Conservation (phyloP, 192 early-diverging fungal species). For the Gaertneriomyces sp. region DNA sequence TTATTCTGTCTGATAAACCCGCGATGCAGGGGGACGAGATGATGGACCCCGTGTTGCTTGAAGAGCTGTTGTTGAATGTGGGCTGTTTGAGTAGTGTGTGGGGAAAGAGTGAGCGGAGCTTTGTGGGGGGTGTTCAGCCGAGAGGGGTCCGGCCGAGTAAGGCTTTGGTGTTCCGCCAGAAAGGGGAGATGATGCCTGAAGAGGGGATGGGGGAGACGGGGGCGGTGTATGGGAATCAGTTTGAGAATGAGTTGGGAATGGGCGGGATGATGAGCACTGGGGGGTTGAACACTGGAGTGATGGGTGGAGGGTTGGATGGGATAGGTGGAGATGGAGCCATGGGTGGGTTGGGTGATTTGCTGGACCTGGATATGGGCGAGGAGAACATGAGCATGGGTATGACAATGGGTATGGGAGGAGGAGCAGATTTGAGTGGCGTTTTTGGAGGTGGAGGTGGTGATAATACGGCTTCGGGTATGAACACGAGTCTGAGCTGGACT, state of each 20-base stretch:
- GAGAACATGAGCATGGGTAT: background rate
- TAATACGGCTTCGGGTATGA: too few relatives aligned
- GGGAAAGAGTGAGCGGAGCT: constrained; percentile 83
- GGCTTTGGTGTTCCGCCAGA: constrained; percentile 13
- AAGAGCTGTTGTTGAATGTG: constrained; percentile 84
- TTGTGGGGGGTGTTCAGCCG: constrained; percentile 61
- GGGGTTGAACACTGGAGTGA: too few relatives aligned
- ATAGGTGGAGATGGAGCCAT: constrained; percentile 9
- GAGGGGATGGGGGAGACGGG: too few relatives aligned
- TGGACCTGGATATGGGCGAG: constrained; percentile 67
- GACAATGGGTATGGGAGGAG: constrained; percentile 6
- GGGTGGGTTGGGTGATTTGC: constrained; percentile 56
- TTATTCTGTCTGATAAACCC: constrained; percentile 91
- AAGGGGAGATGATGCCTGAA: constrained; percentile 16
- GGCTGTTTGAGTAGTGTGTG: constrained; percentile 86
- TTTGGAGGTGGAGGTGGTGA: constrained; percentile 10
- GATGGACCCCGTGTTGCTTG: constrained; percentile 75
- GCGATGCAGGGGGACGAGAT: constrained; percentile 93
- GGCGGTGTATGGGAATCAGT: background rate
- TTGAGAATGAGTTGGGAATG: background rate
- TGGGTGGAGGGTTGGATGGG: too few relatives aligned
- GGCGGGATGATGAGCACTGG: too few relatives aligned
- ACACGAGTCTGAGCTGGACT: too few relatives aligned
- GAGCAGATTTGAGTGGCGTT: constrained; percentile 26
- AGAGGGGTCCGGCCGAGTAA: constrained; percentile 12